phyloP scores from a whole-genome alignment of 2,329 filamentous ascomycete genomes.

The Penicillium freii region DNA sequence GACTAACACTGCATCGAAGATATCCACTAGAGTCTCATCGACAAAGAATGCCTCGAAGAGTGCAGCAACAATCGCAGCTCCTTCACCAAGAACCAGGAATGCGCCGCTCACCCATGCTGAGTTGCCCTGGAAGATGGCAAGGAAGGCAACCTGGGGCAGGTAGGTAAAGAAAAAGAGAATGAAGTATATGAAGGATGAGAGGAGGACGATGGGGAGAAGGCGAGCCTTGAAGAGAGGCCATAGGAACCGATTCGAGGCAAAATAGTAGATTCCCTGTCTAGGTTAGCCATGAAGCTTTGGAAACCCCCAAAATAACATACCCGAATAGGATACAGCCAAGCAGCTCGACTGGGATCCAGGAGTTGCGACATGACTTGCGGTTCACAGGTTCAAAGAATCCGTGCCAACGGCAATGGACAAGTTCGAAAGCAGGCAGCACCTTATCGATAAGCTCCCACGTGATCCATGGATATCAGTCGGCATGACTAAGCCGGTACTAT shows the following conservation, averaged over 20 bases:
- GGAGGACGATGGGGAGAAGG: conserved; percentile 74
- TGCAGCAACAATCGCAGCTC: conserved; percentile 59
- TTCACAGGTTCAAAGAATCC: background rate
- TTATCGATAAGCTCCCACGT: conserved; percentile 39
- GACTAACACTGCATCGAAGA: conserved; percentile 83
- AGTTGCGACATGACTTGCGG: conserved; percentile 16
- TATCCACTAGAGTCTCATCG: conserved; percentile 73
- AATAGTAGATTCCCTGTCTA: conserved; percentile 73
- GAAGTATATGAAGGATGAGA: conserved; percentile 79
- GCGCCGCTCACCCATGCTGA: conserved; percentile 88
- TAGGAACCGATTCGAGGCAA: conserved; percentile 71
- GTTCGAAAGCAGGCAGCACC: conserved; percentile 12
- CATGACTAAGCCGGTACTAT: conserved; percentile 21
- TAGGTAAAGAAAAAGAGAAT: conserved; percentile 86
- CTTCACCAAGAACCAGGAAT: conserved; percentile 73
- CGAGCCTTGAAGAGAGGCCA: conserved; percentile 77
- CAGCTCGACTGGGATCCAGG: conserved; percentile 34
- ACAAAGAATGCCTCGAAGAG: conserved; percentile 80
- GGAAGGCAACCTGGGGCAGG: conserved; percentile 81
- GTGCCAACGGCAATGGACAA: background rate
- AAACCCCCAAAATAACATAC: conserved; percentile 30
- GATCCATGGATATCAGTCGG: background rate
- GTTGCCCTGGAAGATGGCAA: conserved; percentile 81
- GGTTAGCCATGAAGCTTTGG: conserved; percentile 7
- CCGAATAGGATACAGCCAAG: conserved; percentile 50